Percentiles rank a stretch among this genome's conserved stretches.
Evolutionary conservation across 495 filamentous ascomycete species (phyloP).

Genomic region (Hyaloscypha variabilis): DNA sequence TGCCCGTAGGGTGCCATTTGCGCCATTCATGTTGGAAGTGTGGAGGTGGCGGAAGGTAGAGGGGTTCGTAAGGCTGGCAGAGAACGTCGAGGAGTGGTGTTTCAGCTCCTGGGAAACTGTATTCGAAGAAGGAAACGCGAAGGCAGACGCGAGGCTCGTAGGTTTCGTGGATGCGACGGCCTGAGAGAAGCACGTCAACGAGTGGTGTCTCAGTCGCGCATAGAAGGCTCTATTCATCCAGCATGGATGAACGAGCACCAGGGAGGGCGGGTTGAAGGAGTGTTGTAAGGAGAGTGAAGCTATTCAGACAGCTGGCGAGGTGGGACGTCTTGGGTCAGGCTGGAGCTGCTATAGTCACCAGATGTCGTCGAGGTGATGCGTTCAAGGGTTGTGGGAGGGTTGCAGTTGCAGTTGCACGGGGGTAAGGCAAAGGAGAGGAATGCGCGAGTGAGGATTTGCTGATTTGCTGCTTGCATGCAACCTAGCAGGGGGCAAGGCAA

Average conservation of each 20-base stretch:
- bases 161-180: constrained; percentile 16
- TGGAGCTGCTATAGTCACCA: not conserved
- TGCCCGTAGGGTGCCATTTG: constrained; percentile 45
- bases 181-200: constrained; percentile 30
- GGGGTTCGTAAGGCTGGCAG: not conserved
- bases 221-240: constrained; percentile 32
- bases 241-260: constrained; percentile 11
- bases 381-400: too few relatives aligned
- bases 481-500: not conserved
- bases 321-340: not conserved
- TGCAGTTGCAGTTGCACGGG: not conserved
- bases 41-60: constrained; percentile 6
- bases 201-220: constrained; percentile 34
- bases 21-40: constrained; percentile 32
- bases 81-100: not conserved
- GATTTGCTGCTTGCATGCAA: not conserved
- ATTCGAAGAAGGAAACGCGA: not conserved
- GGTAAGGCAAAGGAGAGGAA: not conserved
- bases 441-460: too few relatives aligned
- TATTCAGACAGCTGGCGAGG: not conserved
- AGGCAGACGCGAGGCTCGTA: constrained; percentile 10
- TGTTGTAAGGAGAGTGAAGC: constrained; percentile 9
- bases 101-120: not conserved
- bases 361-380: not conserved
- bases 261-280: constrained; percentile 11